Percentiles rank a stretch among this genome's conserved stretches.
Evolutionary conservation across 495 filamentous ascomycete species (phyloP).

Genomic region (Cladorrhinum samala): DNA sequence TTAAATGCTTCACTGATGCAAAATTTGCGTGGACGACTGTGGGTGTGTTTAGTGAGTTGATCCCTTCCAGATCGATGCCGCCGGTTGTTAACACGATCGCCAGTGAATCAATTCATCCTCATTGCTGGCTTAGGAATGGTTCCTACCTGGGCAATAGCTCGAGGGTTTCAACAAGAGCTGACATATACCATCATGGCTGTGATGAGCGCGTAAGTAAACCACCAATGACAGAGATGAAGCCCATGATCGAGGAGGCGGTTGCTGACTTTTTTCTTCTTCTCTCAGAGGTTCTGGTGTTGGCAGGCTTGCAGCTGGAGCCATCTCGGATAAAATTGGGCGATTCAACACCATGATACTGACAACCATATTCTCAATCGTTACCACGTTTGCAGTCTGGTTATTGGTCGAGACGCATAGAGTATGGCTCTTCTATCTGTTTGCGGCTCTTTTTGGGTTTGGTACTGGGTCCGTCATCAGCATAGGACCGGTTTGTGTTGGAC

Average conservation of each 20-base stretch:
- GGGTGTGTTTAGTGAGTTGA: conserved; percentile 7
- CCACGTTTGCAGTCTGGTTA: conserved; percentile 9
- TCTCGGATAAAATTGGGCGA: conserved; percentile 8
- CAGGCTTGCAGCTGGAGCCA: conserved; percentile 3
- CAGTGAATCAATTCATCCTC: conserved; percentile 13
- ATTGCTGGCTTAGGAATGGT: conserved; percentile 13
- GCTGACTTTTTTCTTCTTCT: background rate
- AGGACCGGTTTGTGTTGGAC: conserved; percentile 8
- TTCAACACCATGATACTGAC: conserved; percentile 14
- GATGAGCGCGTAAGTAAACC: conserved; percentile 5
- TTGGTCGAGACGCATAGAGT: conserved; percentile 6
- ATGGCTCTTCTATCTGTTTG: conserved; percentile 7
- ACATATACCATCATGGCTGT: conserved; percentile 7
- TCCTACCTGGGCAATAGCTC: conserved; percentile 7
- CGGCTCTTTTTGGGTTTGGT: conserved; percentile 11
- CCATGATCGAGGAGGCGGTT: background rate
- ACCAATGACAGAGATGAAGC: background rate
- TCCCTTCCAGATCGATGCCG: background rate
- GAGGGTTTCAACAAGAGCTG: conserved; percentile 3
- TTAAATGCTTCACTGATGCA: background rate
- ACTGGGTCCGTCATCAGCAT: conserved; percentile 11
- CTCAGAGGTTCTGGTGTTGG: conserved; percentile 11
- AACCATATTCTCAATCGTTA: conserved; percentile 7
- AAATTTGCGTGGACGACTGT: conserved; percentile 9
- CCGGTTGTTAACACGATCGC: background rate